phyloP scores from a whole-genome alignment of 2,329 filamentous ascomycete genomes.

The Colletotrichum lindemuthianum region DNA sequence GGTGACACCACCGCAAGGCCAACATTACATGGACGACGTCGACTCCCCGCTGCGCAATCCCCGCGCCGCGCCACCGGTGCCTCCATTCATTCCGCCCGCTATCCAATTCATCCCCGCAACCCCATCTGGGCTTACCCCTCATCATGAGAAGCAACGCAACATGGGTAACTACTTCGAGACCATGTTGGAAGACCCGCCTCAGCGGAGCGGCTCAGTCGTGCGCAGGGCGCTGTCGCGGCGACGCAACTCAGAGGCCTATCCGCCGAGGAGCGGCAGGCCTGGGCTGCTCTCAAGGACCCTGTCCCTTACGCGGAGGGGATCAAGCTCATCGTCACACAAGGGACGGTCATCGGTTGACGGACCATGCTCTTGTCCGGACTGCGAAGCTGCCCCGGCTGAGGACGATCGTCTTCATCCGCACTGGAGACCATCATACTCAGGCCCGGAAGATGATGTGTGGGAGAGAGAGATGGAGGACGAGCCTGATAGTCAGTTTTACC shows the following conservation, averaged over 20 bases:
- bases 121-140: constrained; percentile 67
- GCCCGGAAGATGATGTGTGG: constrained; percentile 46
- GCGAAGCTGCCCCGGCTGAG: constrained; percentile 60
- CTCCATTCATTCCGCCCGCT: constrained; percentile 57
- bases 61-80: constrained; percentile 61
- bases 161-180: constrained; percentile 65
- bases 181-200: constrained; percentile 53
- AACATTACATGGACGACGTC: constrained; percentile 61
- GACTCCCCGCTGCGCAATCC: constrained; percentile 73
- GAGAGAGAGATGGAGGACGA: constrained; percentile 47
- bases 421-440: constrained; percentile 66
- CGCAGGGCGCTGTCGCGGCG: constrained; percentile 63
- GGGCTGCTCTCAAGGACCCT: constrained; percentile 61
- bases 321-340: constrained; percentile 36
- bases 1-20: constrained; percentile 63
- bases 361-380: constrained; percentile 54
- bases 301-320: constrained; percentile 59
- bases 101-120: constrained; percentile 73
- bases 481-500: constrained; percentile 52
- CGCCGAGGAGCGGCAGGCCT: constrained; percentile 49
- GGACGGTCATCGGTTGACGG: constrained; percentile 43
- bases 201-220: constrained; percentile 61
- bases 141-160: constrained; percentile 60
- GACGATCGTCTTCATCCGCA: constrained; percentile 67
- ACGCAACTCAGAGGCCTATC: constrained; percentile 54